Evolutionary conservation across 2,329 filamentous ascomycete genomes (phyloP).

Genomic region (Neofusicoccum sp.): DNA sequence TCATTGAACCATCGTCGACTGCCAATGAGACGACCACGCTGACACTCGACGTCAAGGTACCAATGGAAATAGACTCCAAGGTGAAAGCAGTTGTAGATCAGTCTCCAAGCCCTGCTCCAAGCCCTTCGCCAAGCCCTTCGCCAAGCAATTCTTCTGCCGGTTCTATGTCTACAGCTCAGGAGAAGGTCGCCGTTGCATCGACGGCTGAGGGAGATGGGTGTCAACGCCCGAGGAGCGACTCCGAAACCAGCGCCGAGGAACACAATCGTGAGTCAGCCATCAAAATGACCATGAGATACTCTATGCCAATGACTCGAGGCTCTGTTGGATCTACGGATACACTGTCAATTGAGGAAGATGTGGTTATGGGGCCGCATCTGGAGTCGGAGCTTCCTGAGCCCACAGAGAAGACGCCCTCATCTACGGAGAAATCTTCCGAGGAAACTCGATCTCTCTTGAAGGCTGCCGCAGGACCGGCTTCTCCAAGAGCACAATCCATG

Average conservation of each 20-base stretch:
- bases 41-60: slow-evolving; percentile 17
- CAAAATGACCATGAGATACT: slow-evolving; percentile 33
- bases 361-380: slow-evolving; percentile 21
- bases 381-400: slow-evolving; percentile 25
- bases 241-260: background rate
- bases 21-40: slow-evolving; percentile 27
- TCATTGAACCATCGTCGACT: slow-evolving; percentile 33
- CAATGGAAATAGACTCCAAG: slow-evolving; percentile 4
- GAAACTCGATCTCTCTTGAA: background rate
- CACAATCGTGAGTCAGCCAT: slow-evolving; percentile 29
- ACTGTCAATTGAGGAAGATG: background rate
- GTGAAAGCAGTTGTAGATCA: background rate
- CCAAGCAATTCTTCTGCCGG: background rate
- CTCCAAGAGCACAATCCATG: slow-evolving; percentile 13
- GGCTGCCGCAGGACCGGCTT: background rate
- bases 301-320: slow-evolving; percentile 33
- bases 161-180: slow-evolving; percentile 11
- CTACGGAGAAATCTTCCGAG: background rate
- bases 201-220: background rate
- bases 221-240: background rate
- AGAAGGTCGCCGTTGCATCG: background rate
- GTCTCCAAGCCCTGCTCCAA: background rate
- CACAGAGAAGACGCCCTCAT: background rate
- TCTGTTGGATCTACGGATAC: slow-evolving; percentile 1
- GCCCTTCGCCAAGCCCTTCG: background rate